Conservation (phyloP, 1,284 basidiomycete species). For the Ustilago trichophora region DNA sequence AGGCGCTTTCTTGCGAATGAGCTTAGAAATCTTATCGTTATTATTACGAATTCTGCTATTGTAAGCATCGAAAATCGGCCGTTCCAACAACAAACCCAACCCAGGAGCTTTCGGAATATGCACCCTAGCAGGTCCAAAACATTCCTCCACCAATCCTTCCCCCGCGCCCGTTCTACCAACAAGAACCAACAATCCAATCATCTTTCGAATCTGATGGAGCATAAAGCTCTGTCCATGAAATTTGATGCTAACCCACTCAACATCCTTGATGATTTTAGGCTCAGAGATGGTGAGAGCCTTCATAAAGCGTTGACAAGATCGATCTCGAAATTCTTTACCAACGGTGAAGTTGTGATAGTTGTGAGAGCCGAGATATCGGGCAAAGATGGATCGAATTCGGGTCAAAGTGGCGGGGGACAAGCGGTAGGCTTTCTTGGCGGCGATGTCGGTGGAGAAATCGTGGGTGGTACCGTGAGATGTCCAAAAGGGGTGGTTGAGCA, state of each 20-base stretch:
- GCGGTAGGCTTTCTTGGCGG: constrained; percentile 58
- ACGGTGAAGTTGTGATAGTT: constrained; percentile 99
- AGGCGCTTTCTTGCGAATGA: constrained; percentile 65
- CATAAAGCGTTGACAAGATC: constrained; percentile 77
- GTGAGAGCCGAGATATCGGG: constrained; percentile 52
- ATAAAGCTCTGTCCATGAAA: constrained; percentile 99
- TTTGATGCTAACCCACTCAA: constrained; percentile 92
- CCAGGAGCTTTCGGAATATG: constrained; percentile 96
- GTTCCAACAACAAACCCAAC: constrained; percentile 90
- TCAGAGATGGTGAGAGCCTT: constrained; percentile 57
- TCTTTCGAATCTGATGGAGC: constrained; percentile 96
- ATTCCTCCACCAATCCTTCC: constrained; percentile 66
- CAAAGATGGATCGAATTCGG: constrained; percentile 50
- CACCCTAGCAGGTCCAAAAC: constrained; percentile 75
- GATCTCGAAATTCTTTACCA: constrained; percentile 82
- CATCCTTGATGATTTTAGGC: constrained; percentile 78
- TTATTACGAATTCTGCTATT: constrained; percentile 71
- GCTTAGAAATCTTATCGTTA: constrained; percentile 59
- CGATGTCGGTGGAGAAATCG: constrained; percentile 53
- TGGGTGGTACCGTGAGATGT: constrained; percentile 30
- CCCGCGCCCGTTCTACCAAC: constrained; percentile 54
- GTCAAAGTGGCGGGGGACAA: constrained; percentile 38
- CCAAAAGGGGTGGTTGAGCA: constrained; percentile 64
- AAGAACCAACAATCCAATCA: constrained; percentile 89
- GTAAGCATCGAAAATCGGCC: constrained; percentile 86